Percentiles rank a stretch among this genome's conserved stretches.
These are phyloP conservation scores for Clavispora vitiphila DNA, from an alignment of 805 yeast species.

Conservation along the genomic window DNA sequence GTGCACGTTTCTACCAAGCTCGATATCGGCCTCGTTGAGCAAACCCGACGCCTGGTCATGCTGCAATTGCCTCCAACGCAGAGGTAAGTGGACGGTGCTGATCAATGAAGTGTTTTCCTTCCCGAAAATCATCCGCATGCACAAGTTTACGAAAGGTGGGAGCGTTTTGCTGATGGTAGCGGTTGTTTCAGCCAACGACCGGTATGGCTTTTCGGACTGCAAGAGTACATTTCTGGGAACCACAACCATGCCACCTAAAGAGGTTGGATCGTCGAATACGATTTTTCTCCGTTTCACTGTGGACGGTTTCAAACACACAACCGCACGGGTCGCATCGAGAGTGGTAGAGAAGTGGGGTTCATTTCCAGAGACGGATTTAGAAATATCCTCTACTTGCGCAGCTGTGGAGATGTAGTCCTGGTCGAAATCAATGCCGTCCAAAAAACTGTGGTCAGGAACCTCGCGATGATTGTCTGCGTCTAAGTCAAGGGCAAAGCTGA, in stretches of 20 bases:
- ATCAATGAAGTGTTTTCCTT: not conserved
- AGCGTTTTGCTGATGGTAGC: not conserved
- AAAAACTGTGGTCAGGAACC: not conserved
- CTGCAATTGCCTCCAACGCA: not conserved
- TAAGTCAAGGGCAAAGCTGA: constrained; percentile 20
- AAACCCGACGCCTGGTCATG: not conserved
- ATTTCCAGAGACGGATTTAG: constrained; percentile 4
- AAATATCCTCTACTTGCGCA: constrained; percentile 7
- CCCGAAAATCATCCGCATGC: constrained; percentile 8
- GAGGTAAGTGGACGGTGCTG: not conserved
- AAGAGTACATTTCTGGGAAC: not conserved
- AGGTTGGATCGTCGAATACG: not conserved
- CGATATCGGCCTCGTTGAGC: constrained; percentile 6
- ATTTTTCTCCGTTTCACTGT: not conserved
- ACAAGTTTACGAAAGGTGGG: constrained; percentile 1
- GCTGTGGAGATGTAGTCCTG: constrained; percentile 8
- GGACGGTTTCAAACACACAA: not conserved
- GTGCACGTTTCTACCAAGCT: constrained; percentile 8
- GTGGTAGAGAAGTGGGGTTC: constrained; percentile 6
- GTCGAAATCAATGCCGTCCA: constrained; percentile 10
- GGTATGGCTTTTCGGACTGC: not conserved
- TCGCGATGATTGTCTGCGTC: constrained; percentile 8
- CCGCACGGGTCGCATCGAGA: constrained; percentile 4
- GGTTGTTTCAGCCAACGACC: not conserved
- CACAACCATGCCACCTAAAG: not conserved